Evolutionary conservation across 306 rosid species (phyloP).

Genomic region (Astragalus glycyphyllos): DNA sequence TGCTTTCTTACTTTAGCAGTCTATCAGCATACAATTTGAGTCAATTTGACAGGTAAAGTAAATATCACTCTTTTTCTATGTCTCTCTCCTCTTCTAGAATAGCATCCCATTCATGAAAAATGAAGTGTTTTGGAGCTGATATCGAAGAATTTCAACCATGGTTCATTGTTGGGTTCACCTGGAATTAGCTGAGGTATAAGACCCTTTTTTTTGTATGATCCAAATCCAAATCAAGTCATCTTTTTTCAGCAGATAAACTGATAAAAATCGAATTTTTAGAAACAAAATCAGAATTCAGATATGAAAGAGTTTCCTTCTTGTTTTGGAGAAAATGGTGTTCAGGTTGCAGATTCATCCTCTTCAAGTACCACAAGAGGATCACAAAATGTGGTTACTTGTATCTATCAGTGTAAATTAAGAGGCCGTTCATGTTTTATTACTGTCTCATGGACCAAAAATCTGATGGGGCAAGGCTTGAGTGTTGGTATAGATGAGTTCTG

Average conservation of each 20-base stretch:
- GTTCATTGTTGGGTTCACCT: constrained; percentile 34
- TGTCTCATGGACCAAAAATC: constrained; percentile 83
- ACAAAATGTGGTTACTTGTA: constrained; percentile 78
- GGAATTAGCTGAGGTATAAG: constrained; percentile 37
- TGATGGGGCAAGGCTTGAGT: constrained; percentile 85
- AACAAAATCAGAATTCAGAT: constrained; percentile 29
- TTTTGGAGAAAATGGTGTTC: constrained; percentile 95
- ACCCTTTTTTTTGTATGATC: constrained; percentile 35
- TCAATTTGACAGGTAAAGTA: constrained; percentile 40
- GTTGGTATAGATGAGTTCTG: constrained; percentile 72
- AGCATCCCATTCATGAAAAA: constrained; percentile 38
- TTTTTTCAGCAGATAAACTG: constrained; percentile 27
- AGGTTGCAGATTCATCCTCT: constrained; percentile 74
- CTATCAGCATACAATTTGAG: constrained; percentile 26
- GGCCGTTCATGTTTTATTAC: constrained; percentile 72
- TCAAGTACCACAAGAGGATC: constrained; percentile 62
- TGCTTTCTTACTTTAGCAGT: constrained; percentile 28
- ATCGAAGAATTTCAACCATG: constrained; percentile 37
- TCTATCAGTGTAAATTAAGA: constrained; percentile 69
- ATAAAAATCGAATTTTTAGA: constrained; percentile 35
- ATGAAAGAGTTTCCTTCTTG: constrained; percentile 99
- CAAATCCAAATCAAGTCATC: not conserved
- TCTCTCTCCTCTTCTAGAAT: constrained; percentile 1
- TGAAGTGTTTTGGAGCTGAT: constrained; percentile 48
- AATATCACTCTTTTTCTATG: constrained; percentile 39